These are phyloP conservation scores for Euphrasia arctica DNA, from an alignment of 305 asterid species.

Conservation along the genomic window DNA sequence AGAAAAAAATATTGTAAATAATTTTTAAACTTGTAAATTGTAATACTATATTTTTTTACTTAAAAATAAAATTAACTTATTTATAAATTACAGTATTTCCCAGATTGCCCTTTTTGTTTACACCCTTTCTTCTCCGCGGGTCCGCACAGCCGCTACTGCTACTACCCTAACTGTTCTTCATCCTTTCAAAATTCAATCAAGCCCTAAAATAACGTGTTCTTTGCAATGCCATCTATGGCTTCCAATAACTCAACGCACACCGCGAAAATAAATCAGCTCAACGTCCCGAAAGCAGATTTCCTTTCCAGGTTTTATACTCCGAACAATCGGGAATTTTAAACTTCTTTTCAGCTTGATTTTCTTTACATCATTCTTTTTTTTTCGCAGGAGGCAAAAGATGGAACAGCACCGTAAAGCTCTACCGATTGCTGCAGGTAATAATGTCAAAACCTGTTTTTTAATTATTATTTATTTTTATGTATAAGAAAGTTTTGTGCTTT, in stretches of 20 bases:
- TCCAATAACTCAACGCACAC: slow-evolving; percentile 32
- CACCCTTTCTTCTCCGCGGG: background rate
- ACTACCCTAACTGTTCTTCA: no score
- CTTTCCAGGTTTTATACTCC: slow-evolving; percentile 38
- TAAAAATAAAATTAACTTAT: no score
- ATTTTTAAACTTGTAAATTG: no score
- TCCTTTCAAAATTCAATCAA: background rate
- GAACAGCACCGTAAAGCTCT: slow-evolving; percentile 66
- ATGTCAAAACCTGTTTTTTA: background rate
- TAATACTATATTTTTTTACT: no score
- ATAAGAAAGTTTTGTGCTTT: background rate
- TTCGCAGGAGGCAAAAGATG: slow-evolving; percentile 53
- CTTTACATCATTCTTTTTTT: background rate
- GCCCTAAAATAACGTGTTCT: background rate
- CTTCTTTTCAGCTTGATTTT: slow-evolving; percentile 3
- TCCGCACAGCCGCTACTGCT: background rate
- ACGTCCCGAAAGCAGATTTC: slow-evolving; percentile 37
- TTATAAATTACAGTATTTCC: background rate
- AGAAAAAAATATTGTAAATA: no score
- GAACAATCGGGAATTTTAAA: background rate
- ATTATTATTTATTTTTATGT: background rate
- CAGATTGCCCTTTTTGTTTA: background rate
- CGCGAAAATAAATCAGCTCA: slow-evolving; percentile 30
- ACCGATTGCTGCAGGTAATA: slow-evolving; percentile 76
- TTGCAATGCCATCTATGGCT: slow-evolving; percentile 68